These are phyloP conservation scores for Trichoderma hamatum DNA, from an alignment of 2,329 filamentous ascomycete species.

Conservation along the genomic window DNA sequence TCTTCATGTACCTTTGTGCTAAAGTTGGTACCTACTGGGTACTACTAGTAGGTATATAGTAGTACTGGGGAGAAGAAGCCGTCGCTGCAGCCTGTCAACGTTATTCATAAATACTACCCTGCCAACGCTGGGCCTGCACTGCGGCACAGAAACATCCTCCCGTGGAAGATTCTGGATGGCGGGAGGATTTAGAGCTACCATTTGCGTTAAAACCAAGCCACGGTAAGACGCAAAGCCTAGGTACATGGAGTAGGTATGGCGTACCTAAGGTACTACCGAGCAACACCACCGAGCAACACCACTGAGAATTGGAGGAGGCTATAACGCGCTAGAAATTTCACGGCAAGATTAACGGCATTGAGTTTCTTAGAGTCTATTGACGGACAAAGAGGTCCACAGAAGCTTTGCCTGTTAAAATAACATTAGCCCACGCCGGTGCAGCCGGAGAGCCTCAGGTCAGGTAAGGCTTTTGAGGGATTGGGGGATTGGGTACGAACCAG, in stretches of 20 bases:
- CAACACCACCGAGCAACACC: neutral
- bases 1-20: neutral
- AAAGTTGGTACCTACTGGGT: too few relatives aligned
- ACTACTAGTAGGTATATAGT: too few relatives aligned
- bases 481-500: neutral
- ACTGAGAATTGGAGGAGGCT: neutral
- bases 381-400: neutral
- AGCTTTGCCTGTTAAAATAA: neutral
- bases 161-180: conserved; percentile 17
- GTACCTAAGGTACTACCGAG: too few relatives aligned
- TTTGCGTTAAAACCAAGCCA: neutral
- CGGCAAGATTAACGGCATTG: neutral
- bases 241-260: neutral
- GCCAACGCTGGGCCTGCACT: neutral
- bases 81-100: neutral
- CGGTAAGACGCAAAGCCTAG: neutral
- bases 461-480: neutral
- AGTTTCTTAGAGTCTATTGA: neutral
- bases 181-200: neutral
- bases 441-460: neutral
- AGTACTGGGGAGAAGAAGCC: neutral
- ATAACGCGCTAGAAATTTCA: neutral
- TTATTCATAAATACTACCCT: conserved; percentile 11
- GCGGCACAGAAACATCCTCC: neutral
- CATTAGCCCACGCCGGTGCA: neutral